Conservation (phyloP, 2,329 filamentous ascomycete species). For the Cryphonectria parasitica region DNA sequence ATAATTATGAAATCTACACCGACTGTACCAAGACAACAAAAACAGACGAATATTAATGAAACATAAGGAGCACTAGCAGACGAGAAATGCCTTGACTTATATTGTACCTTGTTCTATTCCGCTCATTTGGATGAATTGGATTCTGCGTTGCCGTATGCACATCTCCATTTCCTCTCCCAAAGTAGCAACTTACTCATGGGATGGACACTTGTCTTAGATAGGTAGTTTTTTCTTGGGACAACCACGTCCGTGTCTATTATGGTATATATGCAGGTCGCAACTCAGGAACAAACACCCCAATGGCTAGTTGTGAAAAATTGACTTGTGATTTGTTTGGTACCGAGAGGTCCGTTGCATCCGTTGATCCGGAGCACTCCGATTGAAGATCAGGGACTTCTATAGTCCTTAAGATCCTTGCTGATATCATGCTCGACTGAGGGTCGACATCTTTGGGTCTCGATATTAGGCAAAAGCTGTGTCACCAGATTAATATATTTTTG, state of each 20-base stretch:
- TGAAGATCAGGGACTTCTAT: not conserved
- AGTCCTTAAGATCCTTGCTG: slow-evolving; percentile 14
- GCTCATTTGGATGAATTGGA: not conserved
- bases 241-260: not conserved
- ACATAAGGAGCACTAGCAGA: not conserved
- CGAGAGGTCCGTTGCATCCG: not conserved
- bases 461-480: not conserved
- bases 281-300: not conserved
- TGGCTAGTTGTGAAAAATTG: not conserved
- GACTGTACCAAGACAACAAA: not conserved
- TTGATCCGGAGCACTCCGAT: not conserved
- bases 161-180: not conserved
- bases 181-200: not conserved
- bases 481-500: not conserved
- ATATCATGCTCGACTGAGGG: not conserved
- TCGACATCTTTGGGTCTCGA: not conserved
- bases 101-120: not conserved
- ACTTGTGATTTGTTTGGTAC: not conserved
- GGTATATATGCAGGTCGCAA: not conserved
- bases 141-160: too few species aligned
- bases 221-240: not conserved
- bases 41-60: not conserved
- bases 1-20: not conserved
- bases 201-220: not conserved
- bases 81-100: not conserved